Percentiles rank a stretch among this genome's conserved stretches.
These are phyloP conservation scores for Wickerhamiella alocasiicola DNA, from an alignment of 805 yeast species.

Conservation along the genomic window DNA sequence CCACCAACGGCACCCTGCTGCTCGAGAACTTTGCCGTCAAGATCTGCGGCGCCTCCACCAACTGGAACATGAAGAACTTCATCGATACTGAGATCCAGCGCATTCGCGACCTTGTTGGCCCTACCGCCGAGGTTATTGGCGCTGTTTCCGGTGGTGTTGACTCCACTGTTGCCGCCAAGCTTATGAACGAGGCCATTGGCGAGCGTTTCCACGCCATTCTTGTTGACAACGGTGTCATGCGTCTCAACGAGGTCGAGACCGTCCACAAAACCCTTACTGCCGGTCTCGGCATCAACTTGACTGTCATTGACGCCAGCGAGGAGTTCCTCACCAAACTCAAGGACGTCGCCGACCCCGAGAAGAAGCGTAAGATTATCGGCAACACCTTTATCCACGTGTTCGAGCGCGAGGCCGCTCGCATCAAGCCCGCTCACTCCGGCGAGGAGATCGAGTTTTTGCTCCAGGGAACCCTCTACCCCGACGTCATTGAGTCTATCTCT, in stretches of 20 bases:
- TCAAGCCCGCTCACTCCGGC: conserved; percentile 70
- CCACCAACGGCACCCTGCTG: conserved; percentile 76
- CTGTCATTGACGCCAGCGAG: conserved; percentile 89
- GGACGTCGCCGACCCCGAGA: conserved; percentile 97
- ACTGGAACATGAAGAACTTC: conserved; percentile 98
- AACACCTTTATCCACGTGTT: conserved; percentile 94
- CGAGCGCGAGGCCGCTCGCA: conserved; percentile 88
- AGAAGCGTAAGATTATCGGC: conserved; percentile 97
- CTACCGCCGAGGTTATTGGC: conserved; percentile 96
- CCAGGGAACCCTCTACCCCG: conserved; percentile 97
- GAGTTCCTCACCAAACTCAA: conserved; percentile 74
- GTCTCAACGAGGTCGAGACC: conserved; percentile 79
- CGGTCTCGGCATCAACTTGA: conserved; percentile 88
- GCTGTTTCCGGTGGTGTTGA: conserved; percentile 99
- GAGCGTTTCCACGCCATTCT: conserved; percentile 96
- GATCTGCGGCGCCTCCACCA: conserved; percentile 74
- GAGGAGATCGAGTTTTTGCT: conserved; percentile 82
- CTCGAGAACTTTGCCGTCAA: conserved; percentile 86
- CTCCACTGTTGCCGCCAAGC: conserved; percentile 97
- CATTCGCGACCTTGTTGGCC: conserved; percentile 84
- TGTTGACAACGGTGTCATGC: conserved; percentile 96
- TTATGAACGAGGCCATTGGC: conserved; percentile 97
- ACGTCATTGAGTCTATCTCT: conserved; percentile 94
- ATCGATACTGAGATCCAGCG: conserved; percentile 92
- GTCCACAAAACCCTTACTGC: conserved; percentile 84